Evolutionary conservation across 2,329 filamentous ascomycete species (phyloP), one percentile per base, ranked within the genome.

Genomic region (Fusarium sp.): DNA sequence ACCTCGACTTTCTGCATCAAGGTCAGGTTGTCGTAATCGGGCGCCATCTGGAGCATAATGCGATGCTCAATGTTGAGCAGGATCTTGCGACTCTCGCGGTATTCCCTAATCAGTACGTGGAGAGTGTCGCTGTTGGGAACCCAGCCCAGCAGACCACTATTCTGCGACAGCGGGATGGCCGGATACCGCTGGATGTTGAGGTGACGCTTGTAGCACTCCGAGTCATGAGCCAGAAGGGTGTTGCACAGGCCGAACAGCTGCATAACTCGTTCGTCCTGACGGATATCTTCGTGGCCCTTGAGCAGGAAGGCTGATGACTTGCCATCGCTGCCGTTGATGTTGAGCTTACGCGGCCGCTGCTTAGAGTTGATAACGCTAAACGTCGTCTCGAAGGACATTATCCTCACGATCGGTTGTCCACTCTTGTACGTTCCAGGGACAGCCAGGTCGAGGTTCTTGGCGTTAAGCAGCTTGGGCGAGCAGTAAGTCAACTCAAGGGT

Each of bases 1-100:
- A 99, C 96, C 80, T 99, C 96, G 0, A 99, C 96, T 82, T 99
- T 99, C 78, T 99, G 96, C 96, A 99, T 98, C 34, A 99, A 87
- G 1, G 96, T 98, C 50, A 99, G 89, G 75, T 97, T 97, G 77
- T 99, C 96, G 76, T 98, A 99, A 78, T 99, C 96, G 0, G 96
- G 96, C 23, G 96, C 96, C 96, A 99, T 99, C 79, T 99, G 96
- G 61, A 99, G 84, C 96, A 99, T 99, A 79, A 99, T 99, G 44
- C 96, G 91, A 78, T 99, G 96, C 82, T 99, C 96, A 70, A 99
- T 99, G 77, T 99, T 99, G 72, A 99, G 90, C 38, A 99, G 83
- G 70, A 99, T 99, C 83, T 97, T 97, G 59, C 96, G 90, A 72
- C 92, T 97, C 79, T 99, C 96, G 67, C 96, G 92, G 78, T 99